phyloP scores from a whole-genome alignment of 441 rosid species.

The Hypseocharis bilobata region DNA sequence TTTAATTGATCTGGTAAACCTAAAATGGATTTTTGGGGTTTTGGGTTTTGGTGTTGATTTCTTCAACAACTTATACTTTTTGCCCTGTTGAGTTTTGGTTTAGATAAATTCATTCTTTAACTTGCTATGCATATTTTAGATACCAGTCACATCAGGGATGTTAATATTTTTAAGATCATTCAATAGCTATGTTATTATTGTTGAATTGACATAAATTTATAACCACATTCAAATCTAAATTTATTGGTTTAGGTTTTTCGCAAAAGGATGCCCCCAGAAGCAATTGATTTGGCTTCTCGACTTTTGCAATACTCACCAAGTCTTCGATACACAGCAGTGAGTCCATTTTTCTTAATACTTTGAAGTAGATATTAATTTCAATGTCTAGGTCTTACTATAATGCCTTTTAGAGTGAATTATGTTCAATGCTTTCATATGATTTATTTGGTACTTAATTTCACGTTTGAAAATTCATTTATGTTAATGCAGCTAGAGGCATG shows the following conservation, averaged over 20 bases:
- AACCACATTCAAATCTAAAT: neutral
- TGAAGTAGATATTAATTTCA: too few species aligned
- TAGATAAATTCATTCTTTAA: neutral
- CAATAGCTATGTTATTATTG: too few species aligned
- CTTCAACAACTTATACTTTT: neutral
- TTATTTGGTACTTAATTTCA: neutral
- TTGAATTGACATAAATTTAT: too few species aligned
- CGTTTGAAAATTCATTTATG: neutral
- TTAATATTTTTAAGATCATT: too few species aligned
- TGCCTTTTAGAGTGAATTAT: neutral
- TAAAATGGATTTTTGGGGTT: neutral
- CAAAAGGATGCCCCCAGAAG: conserved; percentile 72
- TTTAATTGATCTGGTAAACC: neutral
- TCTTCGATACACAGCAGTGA: conserved; percentile 58
- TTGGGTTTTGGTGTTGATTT: neutral
- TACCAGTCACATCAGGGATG: too few species aligned
- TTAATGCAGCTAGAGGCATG: conserved; percentile 56
- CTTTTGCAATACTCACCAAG: conserved; percentile 66
- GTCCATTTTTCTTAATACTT: conserved; percentile 20
- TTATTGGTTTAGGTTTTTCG: conserved; percentile 40
- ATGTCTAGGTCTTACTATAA: too few species aligned
- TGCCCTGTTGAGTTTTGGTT: neutral
- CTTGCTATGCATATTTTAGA: too few species aligned
- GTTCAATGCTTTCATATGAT: neutral
- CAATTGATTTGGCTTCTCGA: conserved; percentile 61